Evolutionary conservation across 2,329 filamentous ascomycete species (phyloP).

Genomic region (Cryphonectria parasitica): DNA sequence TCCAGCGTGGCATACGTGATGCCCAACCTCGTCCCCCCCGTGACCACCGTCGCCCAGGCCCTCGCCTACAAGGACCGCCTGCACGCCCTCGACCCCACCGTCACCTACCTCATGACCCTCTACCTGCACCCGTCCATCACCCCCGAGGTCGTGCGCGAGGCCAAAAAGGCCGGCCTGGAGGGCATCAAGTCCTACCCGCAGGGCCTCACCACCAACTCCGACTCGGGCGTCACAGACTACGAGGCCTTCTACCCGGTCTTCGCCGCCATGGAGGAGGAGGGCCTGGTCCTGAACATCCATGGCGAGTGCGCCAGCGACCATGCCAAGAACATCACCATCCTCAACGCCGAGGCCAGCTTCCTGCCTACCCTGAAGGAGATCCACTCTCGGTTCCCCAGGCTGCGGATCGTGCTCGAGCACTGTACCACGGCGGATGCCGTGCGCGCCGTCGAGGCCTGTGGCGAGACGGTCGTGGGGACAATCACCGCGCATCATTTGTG

Average conservation of each 20-base stretch:
- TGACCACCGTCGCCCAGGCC: conserved; percentile 64
- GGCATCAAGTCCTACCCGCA: conserved; percentile 74
- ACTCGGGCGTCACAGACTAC: conserved; percentile 71
- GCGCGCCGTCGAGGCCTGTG: conserved; percentile 75
- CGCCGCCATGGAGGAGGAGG: conserved; percentile 83
- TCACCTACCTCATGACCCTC: conserved; percentile 76
- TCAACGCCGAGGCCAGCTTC: conserved; percentile 77
- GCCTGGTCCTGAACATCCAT: conserved; percentile 77
- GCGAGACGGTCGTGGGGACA: conserved; percentile 74
- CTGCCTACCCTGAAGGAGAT: conserved; percentile 77
- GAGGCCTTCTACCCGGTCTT: conserved; percentile 79
- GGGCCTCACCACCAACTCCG: conserved; percentile 68
- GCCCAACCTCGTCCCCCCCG: conserved; percentile 68
- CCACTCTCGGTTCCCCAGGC: conserved; percentile 73
- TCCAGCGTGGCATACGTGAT: conserved; percentile 39
- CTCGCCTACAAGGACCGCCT: conserved; percentile 68
- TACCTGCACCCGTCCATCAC: conserved; percentile 66
- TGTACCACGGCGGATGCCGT: conserved; percentile 85
- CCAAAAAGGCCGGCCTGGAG: conserved; percentile 70
- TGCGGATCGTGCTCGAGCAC: conserved; percentile 78
- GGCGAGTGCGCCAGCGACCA: conserved; percentile 69
- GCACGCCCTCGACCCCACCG: conserved; percentile 60
- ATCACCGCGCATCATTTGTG: conserved; percentile 87
- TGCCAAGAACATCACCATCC: conserved; percentile 51
- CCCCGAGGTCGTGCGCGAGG: conserved; percentile 71